phyloP scores from a whole-genome alignment of 306 rosid genomes.

The Parietaria judaica region DNA sequence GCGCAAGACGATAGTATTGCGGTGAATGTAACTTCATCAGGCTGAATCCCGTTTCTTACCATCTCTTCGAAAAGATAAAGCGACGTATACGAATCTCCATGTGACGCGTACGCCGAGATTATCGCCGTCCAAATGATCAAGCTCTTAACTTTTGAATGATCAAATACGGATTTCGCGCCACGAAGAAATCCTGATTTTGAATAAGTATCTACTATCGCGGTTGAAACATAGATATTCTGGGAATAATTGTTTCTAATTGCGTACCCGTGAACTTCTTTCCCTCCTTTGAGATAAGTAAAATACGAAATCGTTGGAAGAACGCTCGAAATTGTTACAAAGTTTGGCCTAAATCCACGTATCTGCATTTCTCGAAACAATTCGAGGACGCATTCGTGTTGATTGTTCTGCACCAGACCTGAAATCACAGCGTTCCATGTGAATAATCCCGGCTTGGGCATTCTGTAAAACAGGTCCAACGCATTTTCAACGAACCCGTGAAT shows the following conservation, averaged over 20 bases:
- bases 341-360: conserved; percentile 44
- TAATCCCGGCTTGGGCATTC: conserved; percentile 34
- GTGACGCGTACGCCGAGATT: conserved; percentile 71
- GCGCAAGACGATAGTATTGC: conserved; percentile 65
- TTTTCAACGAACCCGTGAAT: conserved; percentile 52
- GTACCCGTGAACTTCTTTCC: conserved; percentile 71
- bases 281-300: conserved; percentile 54
- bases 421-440: conserved; percentile 69
- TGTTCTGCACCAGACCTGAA: conserved; percentile 77
- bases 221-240: conserved; percentile 50
- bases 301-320: conserved; percentile 50
- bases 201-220: conserved; percentile 64
- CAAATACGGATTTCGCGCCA: conserved; percentile 48
- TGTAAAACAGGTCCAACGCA: conserved; percentile 51
- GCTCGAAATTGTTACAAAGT: conserved; percentile 64
- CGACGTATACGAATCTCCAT: conserved; percentile 56
- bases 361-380: conserved; percentile 52
- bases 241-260: conserved; percentile 48
- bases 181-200: conserved; percentile 61
- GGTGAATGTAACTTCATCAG: conserved; percentile 66
- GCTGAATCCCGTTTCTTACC: conserved; percentile 53
- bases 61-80: conserved; percentile 51
- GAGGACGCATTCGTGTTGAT: conserved; percentile 34
- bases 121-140: conserved; percentile 69
- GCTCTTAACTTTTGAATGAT: conserved; percentile 43